Base-by-base conservation (phyloP, 129 eudicot species). In the Silybum marianum region DNA sequence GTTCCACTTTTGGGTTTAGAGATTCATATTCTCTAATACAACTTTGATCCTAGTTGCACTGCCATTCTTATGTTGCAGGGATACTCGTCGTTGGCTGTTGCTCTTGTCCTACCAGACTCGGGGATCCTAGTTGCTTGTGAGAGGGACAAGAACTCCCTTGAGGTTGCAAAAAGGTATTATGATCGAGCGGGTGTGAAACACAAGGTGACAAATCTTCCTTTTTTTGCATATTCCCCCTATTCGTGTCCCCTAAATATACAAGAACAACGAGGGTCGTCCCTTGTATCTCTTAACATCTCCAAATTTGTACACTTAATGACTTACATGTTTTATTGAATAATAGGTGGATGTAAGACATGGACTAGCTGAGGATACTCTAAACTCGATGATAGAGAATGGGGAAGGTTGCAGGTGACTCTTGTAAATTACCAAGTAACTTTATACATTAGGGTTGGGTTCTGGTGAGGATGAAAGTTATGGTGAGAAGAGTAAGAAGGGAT, bases 41-140 rank as follows among this genome's bases (percentile, higher is more conserved):
- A n/a, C n/a, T n/a, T n/a, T n/a, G n/a, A n/a, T n/a, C n/a, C n/a
- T n/a, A n/a, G n/a, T n/a, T n/a, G n/a, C 42, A 11, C 11, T 19
- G 26, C 16, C 60, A 73, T 73, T 54, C 40, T 75, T 65, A 28
- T 69, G 81, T 77, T 79, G 80, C 86, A 93, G 98, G 98, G 99
- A 13, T 92, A 95, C 90, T 95, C 99, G 4, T 95, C 99, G 5
- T 79, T 95, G 82, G 97, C 98, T 34, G 81, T 93, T 88, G 99
- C 99, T 72, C 79, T 95, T 54, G 98, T 87, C 79, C 92, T 95
- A 7, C 98, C 98, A 26, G 93, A 95, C 42, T 88, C 91, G 1
- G 99, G 99, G 75, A 79, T 70, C 80, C 79, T 95, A 74, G 93
- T 95, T 80, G 99, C 99, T 46, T 95, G 99, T 60, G 99, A 95